phyloP scores from a whole-genome alignment of 805 yeast species.

The Candida coquimbonensis region DNA sequence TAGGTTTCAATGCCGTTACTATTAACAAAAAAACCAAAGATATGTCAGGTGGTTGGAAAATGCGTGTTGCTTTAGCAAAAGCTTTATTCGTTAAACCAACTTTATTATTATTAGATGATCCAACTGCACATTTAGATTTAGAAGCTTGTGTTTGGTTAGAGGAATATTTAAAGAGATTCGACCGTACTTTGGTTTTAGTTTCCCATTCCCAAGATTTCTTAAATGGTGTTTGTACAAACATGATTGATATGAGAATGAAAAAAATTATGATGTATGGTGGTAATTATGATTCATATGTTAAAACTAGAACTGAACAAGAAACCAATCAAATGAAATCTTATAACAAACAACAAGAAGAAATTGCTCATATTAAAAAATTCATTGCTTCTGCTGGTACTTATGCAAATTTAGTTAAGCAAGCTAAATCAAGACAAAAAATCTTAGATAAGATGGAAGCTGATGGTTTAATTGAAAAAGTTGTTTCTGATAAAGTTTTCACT shows the following conservation, averaged over 20 bases:
- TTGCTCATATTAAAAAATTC: constrained; percentile 94
- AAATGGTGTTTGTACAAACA: constrained; percentile 96
- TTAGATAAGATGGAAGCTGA: constrained; percentile 99
- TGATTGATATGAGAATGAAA: constrained; percentile 95
- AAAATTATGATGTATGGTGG: constrained; percentile 80
- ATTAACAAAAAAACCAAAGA: constrained; percentile 93
- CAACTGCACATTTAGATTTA: constrained; percentile 98
- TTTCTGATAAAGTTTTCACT: constrained; percentile 85
- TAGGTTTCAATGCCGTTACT: constrained; percentile 86
- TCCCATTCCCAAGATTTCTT: constrained; percentile 99
- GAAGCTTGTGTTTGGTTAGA: constrained; percentile 99
- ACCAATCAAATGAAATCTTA: constrained; percentile 98
- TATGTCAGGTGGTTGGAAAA: constrained; percentile 99
- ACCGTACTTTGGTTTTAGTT: constrained; percentile 86
- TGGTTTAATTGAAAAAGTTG: constrained; percentile 90
- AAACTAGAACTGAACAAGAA: constrained; percentile 91
- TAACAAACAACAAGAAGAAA: constrained; percentile 96
- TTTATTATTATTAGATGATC: constrained; percentile 88
- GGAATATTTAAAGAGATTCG: constrained; percentile 92
- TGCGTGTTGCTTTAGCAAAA: constrained; percentile 98
- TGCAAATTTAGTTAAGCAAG: constrained; percentile 97
- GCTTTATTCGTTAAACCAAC: constrained; percentile 98
- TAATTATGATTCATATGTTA: constrained; percentile 94
- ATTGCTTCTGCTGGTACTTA: constrained; percentile 99
- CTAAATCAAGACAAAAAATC: constrained; percentile 98